phyloP scores from a whole-genome alignment of 78 protist genomes.

The Anaeramoeba flamelloides region DNA sequence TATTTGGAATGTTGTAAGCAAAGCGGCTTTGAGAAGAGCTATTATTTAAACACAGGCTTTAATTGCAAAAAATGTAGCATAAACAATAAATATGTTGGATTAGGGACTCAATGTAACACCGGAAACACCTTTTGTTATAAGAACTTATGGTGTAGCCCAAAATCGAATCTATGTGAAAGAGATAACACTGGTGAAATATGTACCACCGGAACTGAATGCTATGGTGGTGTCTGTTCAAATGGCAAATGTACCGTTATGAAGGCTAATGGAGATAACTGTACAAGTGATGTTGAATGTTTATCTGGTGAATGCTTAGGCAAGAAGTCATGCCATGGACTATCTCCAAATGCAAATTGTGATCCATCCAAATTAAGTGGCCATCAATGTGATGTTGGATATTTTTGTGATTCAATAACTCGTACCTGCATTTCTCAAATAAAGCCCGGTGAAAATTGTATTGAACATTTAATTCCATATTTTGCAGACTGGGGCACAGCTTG shows the following conservation, averaged over 20 bases:
- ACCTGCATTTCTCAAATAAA: background rate
- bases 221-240: background rate
- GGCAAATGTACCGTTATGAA: background rate
- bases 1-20: background rate
- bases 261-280: background rate
- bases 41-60: background rate
- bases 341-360: background rate
- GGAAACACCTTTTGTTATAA: background rate
- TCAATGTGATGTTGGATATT: constrained; percentile 1
- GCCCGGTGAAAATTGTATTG: background rate
- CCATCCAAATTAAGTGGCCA: background rate
- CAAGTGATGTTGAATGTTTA: background rate
- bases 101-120: background rate
- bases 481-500: background rate
- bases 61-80: background rate
- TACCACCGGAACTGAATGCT: background rate
- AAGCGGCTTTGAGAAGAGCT: background rate
- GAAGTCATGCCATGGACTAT: background rate
- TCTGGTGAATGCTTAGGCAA: background rate
- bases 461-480: background rate
- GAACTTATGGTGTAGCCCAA: background rate
- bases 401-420: background rate
- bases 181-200: background rate
- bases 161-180: background rate
- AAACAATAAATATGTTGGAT: background rate